Evolutionary conservation across 2,329 filamentous ascomycete genomes (phyloP).

Genomic region (Pseudogymnoascus sp.): DNA sequence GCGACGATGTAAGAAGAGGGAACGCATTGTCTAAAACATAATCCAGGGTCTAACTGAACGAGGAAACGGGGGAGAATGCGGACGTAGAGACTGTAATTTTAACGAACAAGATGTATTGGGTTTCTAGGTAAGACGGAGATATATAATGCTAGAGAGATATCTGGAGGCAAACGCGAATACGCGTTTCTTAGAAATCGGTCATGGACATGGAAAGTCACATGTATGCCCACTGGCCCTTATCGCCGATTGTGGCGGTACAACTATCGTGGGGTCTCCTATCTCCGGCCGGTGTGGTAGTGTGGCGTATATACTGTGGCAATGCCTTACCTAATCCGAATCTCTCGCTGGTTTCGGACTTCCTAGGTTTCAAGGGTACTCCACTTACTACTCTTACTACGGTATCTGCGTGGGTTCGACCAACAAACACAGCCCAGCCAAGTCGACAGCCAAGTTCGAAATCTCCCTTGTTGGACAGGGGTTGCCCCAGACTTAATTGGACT

Average conservation of each 20-base stretch:
- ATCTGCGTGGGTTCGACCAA: background rate
- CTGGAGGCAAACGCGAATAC: constrained; percentile 4
- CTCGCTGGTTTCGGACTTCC: background rate
- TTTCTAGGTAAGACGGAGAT: constrained; percentile 2
- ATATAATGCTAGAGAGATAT: background rate
- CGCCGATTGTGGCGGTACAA: background rate
- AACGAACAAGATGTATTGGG: background rate
- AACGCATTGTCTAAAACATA: background rate
- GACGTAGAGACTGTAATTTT: background rate
- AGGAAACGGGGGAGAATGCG: background rate
- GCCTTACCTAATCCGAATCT: background rate
- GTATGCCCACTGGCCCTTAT: background rate
- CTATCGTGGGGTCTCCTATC: background rate
- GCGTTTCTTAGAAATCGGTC: constrained; percentile 2
- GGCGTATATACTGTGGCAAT: background rate
- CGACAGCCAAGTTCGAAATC: constrained; percentile 4
- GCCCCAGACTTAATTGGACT: background rate
- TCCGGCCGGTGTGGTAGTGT: background rate
- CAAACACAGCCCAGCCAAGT: constrained; percentile 7
- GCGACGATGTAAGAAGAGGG: background rate
- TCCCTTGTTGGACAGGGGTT: constrained; percentile 5
- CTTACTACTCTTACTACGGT: background rate
- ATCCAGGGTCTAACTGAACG: background rate
- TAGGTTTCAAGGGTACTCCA: background rate
- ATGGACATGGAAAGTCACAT: constrained; percentile 1